Percentiles rank a stretch among this genome's conserved stretches.
Conservation (phyloP, 768 basidiomycete species). For the Gelatoporia subvermispora region DNA sequence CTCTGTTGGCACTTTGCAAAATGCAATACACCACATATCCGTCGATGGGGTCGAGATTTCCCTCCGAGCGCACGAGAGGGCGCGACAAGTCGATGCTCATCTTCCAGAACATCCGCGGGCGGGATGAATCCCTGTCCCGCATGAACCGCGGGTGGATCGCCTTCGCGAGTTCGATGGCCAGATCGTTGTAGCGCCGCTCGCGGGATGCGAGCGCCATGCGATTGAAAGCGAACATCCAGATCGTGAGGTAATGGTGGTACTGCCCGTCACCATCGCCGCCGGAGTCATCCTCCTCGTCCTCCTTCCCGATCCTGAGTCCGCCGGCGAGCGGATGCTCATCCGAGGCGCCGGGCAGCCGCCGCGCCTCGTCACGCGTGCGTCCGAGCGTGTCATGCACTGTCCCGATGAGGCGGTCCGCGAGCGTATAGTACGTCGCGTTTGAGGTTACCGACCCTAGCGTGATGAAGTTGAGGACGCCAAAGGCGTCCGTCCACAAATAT, state of each 20-base stretch:
- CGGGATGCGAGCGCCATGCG: conserved; percentile 19
- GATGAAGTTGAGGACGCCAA: conserved; percentile 26
- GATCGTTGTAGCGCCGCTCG: conserved; percentile 22
- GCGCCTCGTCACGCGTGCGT: conserved; percentile 16
- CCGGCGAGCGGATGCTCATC: conserved; percentile 24
- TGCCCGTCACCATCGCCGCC: conserved; percentile 26
- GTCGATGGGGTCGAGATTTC: conserved; percentile 26
- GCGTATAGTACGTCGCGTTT: conserved; percentile 13
- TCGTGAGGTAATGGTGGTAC: conserved; percentile 26
- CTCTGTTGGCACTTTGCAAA: conserved; percentile 12
- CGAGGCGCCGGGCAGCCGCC: conserved; percentile 21
- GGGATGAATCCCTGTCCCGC: conserved; percentile 10
- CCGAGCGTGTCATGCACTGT: conserved; percentile 24
- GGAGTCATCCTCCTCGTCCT: conserved; percentile 17
- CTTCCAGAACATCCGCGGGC: conserved; percentile 26
- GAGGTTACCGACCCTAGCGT: conserved; percentile 17
- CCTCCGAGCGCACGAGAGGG: conserved; percentile 23
- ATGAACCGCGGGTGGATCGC: conserved; percentile 27
- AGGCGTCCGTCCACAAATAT: conserved; percentile 30
- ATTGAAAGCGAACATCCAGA: conserved; percentile 32
- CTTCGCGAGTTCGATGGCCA: conserved; percentile 22
- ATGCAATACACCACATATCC: conserved; percentile 24
- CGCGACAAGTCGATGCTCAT: conserved; percentile 21
- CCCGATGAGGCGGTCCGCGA: conserved; percentile 20
- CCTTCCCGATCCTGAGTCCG: conserved; percentile 26